Evolutionary conservation across 371 early-diverging fungal species (phyloP), one percentile per base, ranked within the genome.

Genomic region (Syncephalastrum racemosum): DNA sequence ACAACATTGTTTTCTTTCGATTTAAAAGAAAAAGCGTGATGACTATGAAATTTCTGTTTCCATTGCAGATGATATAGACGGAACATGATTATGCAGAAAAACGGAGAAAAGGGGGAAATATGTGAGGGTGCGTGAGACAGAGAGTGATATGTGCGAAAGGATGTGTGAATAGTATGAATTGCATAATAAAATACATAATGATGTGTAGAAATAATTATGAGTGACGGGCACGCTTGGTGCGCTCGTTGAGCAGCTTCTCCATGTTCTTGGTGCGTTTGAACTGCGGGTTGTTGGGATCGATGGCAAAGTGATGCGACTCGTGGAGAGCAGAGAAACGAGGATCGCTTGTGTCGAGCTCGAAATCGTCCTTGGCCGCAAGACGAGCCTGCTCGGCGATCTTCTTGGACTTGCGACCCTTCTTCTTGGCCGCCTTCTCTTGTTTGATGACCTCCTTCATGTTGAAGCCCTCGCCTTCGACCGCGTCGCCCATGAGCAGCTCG

Each of bases 261-360:
- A 95, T 96, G 20, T 85, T 88, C 70, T 89, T 90, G 27, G 96
- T 97, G 82, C 93, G 93, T 75, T 95, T 95, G 81, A 92, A 97
- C 57, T 89, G 85, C 53, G 97, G 94, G 67, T 91, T 94, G 53
- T 94, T 94, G 15, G 97, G 96, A 63, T 98, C 98, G 49, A 98
- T 90, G 18, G 96, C 95, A 71, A 94, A 97, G 60, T 91, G 88
- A 66, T 91, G 90, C 6, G 88, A 88, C 19, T 91, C 90, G 53
- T 85, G 81, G 64, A 96, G 54, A 1, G 91, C 88, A 18, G 79
- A 66, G 68, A 98, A 98, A 63, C 98, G 90, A 57, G 90, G 85
- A 76, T 97, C 98, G 18, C 62, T 65, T 4, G 88, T 83, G 58
- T 97, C 78, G 41, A 97, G 83, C 59, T 90, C 84, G 63, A 97